phyloP scores from a whole-genome alignment of 768 basidiomycete genomes.

The Kwoniella dejecticola region DNA sequence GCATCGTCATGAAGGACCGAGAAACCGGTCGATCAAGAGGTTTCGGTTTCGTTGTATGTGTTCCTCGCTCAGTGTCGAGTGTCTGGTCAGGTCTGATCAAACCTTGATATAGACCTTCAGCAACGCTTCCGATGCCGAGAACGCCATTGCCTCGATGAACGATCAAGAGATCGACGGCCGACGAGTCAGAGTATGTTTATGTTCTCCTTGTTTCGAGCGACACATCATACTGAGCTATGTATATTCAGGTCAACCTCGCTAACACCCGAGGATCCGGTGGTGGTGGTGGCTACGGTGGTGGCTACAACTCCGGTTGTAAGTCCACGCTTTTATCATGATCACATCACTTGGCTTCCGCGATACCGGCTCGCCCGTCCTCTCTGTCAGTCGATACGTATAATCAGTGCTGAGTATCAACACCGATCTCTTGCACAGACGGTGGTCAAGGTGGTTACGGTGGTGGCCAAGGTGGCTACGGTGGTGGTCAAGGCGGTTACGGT shows the following conservation, averaged over 20 bases:
- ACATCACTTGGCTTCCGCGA: no score
- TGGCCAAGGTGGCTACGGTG: slow-evolving; percentile 44
- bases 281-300: slow-evolving; percentile 47
- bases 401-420: no score
- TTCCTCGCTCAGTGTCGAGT: not conserved
- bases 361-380: no score
- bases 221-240: no score
- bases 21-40: slow-evolving; percentile 96
- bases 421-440: slow-evolving; percentile 29
- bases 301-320: slow-evolving; percentile 44
- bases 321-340: no score
- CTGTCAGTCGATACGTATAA: no score
- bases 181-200: slow-evolving; percentile 70
- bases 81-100: not conserved
- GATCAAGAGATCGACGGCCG: slow-evolving; percentile 93
- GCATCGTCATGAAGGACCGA: slow-evolving; percentile 97
- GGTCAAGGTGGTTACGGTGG: slow-evolving; percentile 46
- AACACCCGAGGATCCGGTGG: slow-evolving; percentile 55
- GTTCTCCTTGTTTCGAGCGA: no score
- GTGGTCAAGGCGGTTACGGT: slow-evolving; percentile 57
- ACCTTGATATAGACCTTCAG: slow-evolving; percentile 48
- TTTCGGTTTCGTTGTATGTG: slow-evolving; percentile 84
- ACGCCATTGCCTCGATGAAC: slow-evolving; percentile 74
- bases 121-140: slow-evolving; percentile 66
- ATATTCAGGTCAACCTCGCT: slow-evolving; percentile 65